These are phyloP conservation scores for Apiospora hydei DNA, from an alignment of 2,329 filamentous ascomycete species.

Conservation along the genomic window DNA sequence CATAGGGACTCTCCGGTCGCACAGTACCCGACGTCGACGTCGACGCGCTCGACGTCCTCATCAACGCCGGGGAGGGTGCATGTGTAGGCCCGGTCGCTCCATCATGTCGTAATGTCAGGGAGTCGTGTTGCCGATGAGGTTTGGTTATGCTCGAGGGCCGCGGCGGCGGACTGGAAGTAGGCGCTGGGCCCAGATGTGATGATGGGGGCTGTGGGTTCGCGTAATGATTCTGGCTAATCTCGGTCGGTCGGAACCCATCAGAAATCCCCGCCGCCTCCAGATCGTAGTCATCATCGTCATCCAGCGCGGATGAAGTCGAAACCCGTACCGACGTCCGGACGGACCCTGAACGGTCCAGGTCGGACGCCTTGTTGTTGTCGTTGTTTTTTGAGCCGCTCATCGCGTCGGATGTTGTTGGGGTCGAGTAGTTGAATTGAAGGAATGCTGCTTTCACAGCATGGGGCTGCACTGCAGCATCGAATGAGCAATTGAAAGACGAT, in stretches of 20 bases:
- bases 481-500: conserved; percentile 15
- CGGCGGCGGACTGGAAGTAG: conserved; percentile 32
- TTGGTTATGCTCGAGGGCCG: conserved; percentile 65
- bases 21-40: conserved; percentile 41
- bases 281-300: conserved; percentile 57
- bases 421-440: not conserved
- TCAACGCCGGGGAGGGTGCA: conserved; percentile 32
- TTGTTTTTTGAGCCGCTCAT: conserved; percentile 29
- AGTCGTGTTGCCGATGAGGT: conserved; percentile 55
- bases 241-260: conserved; percentile 41
- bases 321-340: conserved; percentile 49
- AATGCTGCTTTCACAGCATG: conserved; percentile 24
- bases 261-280: conserved; percentile 59
- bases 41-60: conserved; percentile 43
- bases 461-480: conserved; percentile 25
- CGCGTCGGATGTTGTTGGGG: conserved; percentile 8
- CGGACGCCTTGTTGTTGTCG: conserved; percentile 47
- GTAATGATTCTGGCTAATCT: conserved; percentile 36
- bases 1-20: conserved; percentile 68
- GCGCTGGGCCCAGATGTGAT: conserved; percentile 17
- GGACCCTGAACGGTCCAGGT: conserved; percentile 52
- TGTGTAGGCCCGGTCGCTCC: conserved; percentile 46
- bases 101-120: conserved; percentile 60
- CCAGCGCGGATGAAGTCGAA: conserved; percentile 28
- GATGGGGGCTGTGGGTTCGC: conserved; percentile 31